phyloP scores from a whole-genome alignment of 129 eudicot genomes.

The Flaveria robusta region DNA sequence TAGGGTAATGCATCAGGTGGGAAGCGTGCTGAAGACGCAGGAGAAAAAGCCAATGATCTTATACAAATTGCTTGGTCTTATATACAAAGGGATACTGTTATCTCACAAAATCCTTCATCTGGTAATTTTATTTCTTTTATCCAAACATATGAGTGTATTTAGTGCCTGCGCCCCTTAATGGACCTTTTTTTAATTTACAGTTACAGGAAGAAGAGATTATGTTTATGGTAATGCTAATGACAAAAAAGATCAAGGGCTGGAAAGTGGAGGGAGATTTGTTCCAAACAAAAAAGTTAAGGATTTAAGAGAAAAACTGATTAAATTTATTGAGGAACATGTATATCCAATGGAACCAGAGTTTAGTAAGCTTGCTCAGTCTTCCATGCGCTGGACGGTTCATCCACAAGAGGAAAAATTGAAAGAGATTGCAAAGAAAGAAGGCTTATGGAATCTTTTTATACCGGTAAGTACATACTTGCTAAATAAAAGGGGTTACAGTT shows the following conservation, averaged over 20 bases:
- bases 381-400: conserved; percentile 84
- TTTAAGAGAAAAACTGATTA: conserved; percentile 63
- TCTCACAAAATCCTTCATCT: conserved; percentile 68
- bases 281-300: conserved; percentile 65
- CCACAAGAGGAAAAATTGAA: conserved; percentile 90
- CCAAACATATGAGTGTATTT: background rate
- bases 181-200: conserved; percentile 35
- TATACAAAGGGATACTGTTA: conserved; percentile 67
- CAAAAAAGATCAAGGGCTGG: conserved; percentile 34
- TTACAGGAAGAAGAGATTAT: conserved; percentile 35
- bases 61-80: conserved; percentile 75
- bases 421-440: conserved; percentile 82
- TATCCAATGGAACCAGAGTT: conserved; percentile 83
- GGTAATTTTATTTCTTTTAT: conserved; percentile 43
- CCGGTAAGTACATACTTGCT: conserved; percentile 51
- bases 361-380: conserved; percentile 65
- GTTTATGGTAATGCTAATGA: conserved; percentile 31
- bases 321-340: conserved; percentile 72
- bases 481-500: background rate
- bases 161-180: background rate
- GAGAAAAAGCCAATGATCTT: conserved; percentile 63
- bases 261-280: conserved; percentile 64
- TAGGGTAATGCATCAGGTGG: conserved; percentile 99
- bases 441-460: conserved; percentile 91
- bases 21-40: conserved; percentile 73